phyloP scores from a whole-genome alignment of 371 early-diverging fungal species.

The Dichotomocladium elegans region DNA sequence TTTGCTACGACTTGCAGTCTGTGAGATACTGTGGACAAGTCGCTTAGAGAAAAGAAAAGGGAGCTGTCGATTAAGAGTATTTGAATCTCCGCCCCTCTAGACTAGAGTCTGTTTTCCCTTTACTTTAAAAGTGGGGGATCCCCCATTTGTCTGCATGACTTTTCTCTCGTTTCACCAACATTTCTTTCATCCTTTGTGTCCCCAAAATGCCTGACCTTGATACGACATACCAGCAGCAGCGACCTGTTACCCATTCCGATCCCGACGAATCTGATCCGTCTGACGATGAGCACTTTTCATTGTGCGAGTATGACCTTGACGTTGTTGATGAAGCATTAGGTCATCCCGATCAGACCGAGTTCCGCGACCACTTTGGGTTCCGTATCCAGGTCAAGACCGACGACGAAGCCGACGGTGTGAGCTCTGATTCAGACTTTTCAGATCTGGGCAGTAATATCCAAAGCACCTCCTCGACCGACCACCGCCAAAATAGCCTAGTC shows the following conservation, averaged over 20 bases:
- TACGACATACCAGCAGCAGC: neutral
- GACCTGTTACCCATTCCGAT: neutral
- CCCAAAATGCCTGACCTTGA: too few relatives aligned
- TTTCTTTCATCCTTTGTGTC: too few relatives aligned
- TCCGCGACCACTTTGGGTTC: constrained; percentile 42
- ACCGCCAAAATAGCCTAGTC: neutral
- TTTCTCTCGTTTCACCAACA: too few relatives aligned
- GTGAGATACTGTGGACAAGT: too few relatives aligned
- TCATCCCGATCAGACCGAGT: constrained; percentile 32
- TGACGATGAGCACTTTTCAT: constrained; percentile 10
- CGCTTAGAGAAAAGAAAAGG: too few relatives aligned
- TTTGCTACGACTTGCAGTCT: too few relatives aligned
- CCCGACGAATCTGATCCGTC: neutral
- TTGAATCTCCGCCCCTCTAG: too few relatives aligned
- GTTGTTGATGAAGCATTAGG: constrained; percentile 41
- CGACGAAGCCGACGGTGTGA: constrained; percentile 30
- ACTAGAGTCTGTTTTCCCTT: too few relatives aligned
- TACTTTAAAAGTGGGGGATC: too few relatives aligned
- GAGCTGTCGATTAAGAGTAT: too few relatives aligned
- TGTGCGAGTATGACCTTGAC: constrained; percentile 37
- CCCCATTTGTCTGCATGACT: too few relatives aligned
- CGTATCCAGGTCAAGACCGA: constrained; percentile 42
- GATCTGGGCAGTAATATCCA: neutral
- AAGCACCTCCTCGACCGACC: neutral
- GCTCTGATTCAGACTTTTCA: constrained; percentile 2